These are phyloP conservation scores for Rusavskia elegans DNA, from an alignment of 495 filamentous ascomycete genomes.

Conservation along the genomic window DNA sequence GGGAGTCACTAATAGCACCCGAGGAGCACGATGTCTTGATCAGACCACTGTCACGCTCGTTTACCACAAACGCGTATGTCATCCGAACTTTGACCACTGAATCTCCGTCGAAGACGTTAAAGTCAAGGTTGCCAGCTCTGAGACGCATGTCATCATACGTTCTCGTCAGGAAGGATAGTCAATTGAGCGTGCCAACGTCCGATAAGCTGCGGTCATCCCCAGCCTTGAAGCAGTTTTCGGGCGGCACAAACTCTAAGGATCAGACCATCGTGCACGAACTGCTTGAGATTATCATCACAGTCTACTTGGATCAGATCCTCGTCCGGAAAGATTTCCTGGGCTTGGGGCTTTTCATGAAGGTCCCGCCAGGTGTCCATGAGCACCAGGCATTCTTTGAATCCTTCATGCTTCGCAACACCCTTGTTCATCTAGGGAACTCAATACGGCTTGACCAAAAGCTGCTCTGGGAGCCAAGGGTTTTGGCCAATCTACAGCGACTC, in stretches of 20 bases:
- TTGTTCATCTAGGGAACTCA: slow-evolving; percentile 51
- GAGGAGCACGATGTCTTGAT: slow-evolving; percentile 74
- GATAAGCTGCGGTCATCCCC: slow-evolving; percentile 42
- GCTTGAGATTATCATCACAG: slow-evolving; percentile 53
- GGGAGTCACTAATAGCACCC: slow-evolving; percentile 64
- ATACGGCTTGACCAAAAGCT: slow-evolving; percentile 54
- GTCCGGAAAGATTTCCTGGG: slow-evolving; percentile 79
- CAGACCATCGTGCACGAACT: slow-evolving; percentile 52
- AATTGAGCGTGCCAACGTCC: slow-evolving; percentile 35
- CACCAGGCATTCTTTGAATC: slow-evolving; percentile 92
- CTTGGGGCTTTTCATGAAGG: slow-evolving; percentile 74
- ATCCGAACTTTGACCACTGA: slow-evolving; percentile 54
- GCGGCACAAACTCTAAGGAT: slow-evolving; percentile 34
- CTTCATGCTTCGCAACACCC: slow-evolving; percentile 60
- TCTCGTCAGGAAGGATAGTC: slow-evolving; percentile 56
- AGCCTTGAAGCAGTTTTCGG: not conserved
- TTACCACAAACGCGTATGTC: slow-evolving; percentile 37
- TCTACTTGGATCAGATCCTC: slow-evolving; percentile 73
- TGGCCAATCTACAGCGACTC: slow-evolving; percentile 74
- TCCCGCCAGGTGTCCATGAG: slow-evolving; percentile 81
- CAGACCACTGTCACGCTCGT: slow-evolving; percentile 48
- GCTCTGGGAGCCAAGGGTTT: slow-evolving; percentile 64
- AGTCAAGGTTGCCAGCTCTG: slow-evolving; percentile 37
- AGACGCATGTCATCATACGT: slow-evolving; percentile 80
- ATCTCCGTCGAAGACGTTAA: slow-evolving; percentile 23